phyloP scores from a whole-genome alignment of 1,139 yeast genomes.

The Komagataea norvegica region DNA sequence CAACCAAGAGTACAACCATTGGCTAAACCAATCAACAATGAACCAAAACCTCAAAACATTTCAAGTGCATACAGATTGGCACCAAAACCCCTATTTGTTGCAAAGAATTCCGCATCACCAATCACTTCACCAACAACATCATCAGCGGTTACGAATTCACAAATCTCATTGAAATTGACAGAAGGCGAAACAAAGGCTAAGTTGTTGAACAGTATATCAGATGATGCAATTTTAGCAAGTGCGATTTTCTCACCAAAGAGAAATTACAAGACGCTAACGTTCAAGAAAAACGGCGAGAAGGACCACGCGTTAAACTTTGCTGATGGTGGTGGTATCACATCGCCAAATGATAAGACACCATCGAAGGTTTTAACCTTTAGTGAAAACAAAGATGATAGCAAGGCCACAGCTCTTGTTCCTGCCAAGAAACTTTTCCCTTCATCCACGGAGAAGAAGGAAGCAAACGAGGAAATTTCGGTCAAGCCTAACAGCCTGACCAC shows the following conservation, averaged over 20 bases:
- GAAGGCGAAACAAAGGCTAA: constrained; percentile 17
- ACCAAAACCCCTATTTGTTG: constrained; percentile 34
- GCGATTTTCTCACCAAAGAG: constrained; percentile 67
- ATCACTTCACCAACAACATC: constrained; percentile 9
- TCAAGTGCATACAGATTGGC: constrained; percentile 58
- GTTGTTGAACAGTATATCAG: constrained; percentile 42
- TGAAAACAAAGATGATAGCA: constrained; percentile 9
- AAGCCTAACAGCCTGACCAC: background rate
- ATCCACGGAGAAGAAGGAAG: constrained; percentile 2
- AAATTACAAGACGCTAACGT: constrained; percentile 51
- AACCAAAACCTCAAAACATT: constrained; percentile 51
- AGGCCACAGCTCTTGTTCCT: background rate
- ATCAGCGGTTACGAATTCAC: constrained; percentile 2
- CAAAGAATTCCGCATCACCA: constrained; percentile 9
- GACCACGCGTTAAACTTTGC: constrained; percentile 5
- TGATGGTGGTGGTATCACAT: background rate
- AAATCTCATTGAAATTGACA: constrained; percentile 23
- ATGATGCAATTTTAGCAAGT: constrained; percentile 64
- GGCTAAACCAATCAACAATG: constrained; percentile 46
- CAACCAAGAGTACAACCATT: constrained; percentile 43
- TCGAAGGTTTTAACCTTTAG: constrained; percentile 18
- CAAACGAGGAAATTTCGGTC: background rate
- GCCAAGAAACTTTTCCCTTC: constrained; percentile 1
- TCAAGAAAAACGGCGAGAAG: constrained; percentile 37
- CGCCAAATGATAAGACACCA: constrained; percentile 17